A percentile compares a stretch with the other conserved stretches of the same genome.
Evolutionary conservation across 1,139 yeast genomes (phyloP).

Genomic region (Entelexis sorbosivorans): DNA sequence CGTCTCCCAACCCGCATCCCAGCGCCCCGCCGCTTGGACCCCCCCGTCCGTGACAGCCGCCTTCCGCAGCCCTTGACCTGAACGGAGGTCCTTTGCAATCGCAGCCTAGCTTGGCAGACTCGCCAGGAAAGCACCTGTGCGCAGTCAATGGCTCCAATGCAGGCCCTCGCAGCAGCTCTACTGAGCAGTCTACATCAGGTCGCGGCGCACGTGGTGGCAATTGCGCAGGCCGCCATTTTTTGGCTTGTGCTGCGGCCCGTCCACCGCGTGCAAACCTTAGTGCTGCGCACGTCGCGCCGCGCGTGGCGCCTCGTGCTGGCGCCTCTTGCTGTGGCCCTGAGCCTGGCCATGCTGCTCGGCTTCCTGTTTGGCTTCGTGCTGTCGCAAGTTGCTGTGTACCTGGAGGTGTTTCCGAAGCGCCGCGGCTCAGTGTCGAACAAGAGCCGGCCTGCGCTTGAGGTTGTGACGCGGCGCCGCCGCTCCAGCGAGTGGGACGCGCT

Average conservation of each 20-base stretch:
- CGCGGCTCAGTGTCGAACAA: neutral
- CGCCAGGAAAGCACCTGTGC: neutral
- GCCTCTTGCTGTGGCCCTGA: neutral
- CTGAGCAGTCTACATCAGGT: neutral
- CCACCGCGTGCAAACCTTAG: neutral
- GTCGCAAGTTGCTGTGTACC: constrained; percentile 4
- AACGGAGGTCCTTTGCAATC: neutral
- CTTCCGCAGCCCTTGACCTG: neutral
- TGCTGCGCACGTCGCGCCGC: neutral
- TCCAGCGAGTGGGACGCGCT: neutral
- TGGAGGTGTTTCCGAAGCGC: constrained; percentile 7
- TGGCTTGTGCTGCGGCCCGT: neutral
- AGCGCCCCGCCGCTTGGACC: neutral
- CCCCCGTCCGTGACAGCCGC: neutral
- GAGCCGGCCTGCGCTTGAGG: neutral
- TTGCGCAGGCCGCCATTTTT: neutral
- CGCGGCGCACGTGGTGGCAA: neutral
- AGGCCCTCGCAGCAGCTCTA: neutral
- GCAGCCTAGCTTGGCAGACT: neutral
- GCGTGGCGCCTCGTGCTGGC: neutral
- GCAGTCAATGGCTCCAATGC: neutral
- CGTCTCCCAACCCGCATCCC: neutral
- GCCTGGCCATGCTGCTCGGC: constrained; percentile 2
- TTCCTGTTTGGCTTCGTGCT: constrained; percentile 6
- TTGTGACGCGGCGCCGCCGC: neutral